These are phyloP conservation scores for Durusdinium trenchii DNA, from an alignment of 73 alveolate genomes.

Conservation along the genomic window DNA sequence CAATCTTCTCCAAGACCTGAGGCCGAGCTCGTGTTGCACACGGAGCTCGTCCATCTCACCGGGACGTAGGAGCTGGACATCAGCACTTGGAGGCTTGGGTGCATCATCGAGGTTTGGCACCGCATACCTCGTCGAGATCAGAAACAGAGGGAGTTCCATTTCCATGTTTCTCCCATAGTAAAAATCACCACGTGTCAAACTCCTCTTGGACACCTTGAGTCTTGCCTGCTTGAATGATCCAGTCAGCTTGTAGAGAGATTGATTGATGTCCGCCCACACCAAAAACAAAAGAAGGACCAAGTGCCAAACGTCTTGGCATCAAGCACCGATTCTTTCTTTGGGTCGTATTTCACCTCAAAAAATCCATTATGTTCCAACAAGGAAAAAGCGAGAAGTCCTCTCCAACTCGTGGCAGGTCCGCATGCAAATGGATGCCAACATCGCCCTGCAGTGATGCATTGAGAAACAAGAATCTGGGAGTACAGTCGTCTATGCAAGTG, in stretches of 20 bases:
- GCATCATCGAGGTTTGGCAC: background rate
- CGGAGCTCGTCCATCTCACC: no score
- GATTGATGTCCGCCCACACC: no score
- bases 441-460: conserved; percentile 31
- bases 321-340: conserved; percentile 49
- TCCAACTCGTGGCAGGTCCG: background rate
- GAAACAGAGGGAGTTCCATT: background rate
- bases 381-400: background rate
- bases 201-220: no score
- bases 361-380: background rate
- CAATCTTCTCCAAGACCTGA: background rate
- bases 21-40: background rate
- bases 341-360: conserved; percentile 62
- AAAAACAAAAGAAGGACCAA: background rate
- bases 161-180: no score
- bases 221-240: no score
- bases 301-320: conserved; percentile 46
- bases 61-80: background rate
- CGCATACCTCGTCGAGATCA: background rate
- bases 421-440: conserved; percentile 75
- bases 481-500: no score
- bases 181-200: no score
- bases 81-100: background rate
- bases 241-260: no score
- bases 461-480: no score